Conservation (phyloP, 495 filamentous ascomycete species). For the Lasiosphaeriaceae sp. region DNA sequence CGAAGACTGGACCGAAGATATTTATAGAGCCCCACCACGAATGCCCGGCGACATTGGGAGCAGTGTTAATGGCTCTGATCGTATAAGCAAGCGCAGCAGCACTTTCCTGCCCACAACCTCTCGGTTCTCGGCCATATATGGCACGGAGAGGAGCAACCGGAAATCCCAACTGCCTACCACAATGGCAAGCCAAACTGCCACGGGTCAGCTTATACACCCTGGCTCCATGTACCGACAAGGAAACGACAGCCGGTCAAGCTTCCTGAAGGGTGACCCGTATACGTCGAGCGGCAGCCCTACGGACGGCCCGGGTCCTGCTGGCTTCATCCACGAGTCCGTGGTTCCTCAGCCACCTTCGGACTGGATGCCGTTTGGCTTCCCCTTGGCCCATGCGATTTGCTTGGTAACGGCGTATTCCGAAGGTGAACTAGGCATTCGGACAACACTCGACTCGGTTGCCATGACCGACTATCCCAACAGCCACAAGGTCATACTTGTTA, state of each 20-base stretch:
- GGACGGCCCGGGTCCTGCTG: constrained; percentile 78
- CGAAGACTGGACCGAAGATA: constrained; percentile 97
- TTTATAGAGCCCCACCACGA: constrained; percentile 83
- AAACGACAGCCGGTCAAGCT: constrained; percentile 61
- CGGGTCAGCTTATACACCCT: constrained; percentile 68
- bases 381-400: constrained; percentile 88
- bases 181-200: constrained; percentile 92
- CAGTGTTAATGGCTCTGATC: constrained; percentile 56
- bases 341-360: constrained; percentile 97
- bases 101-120: constrained; percentile 79
- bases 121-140: constrained; percentile 91
- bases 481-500: constrained; percentile 92
- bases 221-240: constrained; percentile 69
- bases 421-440: constrained; percentile 85
- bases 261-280: constrained; percentile 47
- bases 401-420: constrained; percentile 98
- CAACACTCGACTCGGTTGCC: constrained; percentile 92
- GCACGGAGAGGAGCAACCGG: constrained; percentile 50
- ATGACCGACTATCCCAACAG: constrained; percentile 99
- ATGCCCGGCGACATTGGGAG: constrained; percentile 63
- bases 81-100: constrained; percentile 76
- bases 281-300: constrained; percentile 54
- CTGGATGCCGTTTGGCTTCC: constrained; percentile 94
- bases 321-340: constrained; percentile 92
- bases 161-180: constrained; percentile 67